phyloP scores from a whole-genome alignment of 768 basidiomycete genomes.

The Lactarius sanguifluus region DNA sequence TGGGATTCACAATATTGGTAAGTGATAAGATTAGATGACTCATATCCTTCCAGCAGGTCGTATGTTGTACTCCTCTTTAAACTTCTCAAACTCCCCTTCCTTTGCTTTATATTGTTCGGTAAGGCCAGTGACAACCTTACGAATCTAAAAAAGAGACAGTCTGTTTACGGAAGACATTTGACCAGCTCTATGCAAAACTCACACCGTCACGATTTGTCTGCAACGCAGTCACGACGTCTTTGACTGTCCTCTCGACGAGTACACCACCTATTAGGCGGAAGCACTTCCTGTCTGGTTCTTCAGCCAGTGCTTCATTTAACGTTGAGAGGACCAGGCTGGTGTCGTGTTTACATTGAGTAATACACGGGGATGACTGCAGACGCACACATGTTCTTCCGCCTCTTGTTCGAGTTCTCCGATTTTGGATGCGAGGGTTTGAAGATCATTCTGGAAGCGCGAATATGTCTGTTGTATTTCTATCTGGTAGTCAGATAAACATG shows the following conservation, averaged over 20 bases:
- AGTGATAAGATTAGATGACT: constrained; percentile 25
- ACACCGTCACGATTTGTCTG: constrained; percentile 90
- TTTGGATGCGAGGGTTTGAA: constrained; percentile 90
- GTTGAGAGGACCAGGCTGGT: constrained; percentile 84
- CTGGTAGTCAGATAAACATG: constrained; percentile 35
- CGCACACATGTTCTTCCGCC: constrained; percentile 91
- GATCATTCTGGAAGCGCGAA: constrained; percentile 78
- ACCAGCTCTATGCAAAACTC: constrained; percentile 34
- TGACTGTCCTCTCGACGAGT: constrained; percentile 92
- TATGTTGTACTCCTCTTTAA: constrained; percentile 77
- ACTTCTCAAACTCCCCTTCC: constrained; percentile 78
- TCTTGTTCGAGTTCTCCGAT: constrained; percentile 96
- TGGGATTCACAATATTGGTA: background rate
- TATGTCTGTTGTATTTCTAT: constrained; percentile 86
- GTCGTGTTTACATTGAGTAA: constrained; percentile 10
- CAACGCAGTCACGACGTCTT: constrained; percentile 88
- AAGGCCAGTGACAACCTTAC: constrained; percentile 72
- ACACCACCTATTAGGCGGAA: constrained; percentile 96
- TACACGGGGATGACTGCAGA: constrained; percentile 27
- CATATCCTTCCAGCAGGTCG: constrained; percentile 44
- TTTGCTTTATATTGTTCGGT: constrained; percentile 87
- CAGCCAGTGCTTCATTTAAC: constrained; percentile 74
- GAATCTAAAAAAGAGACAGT: constrained; percentile 55
- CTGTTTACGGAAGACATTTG: constrained; percentile 26
- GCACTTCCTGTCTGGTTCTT: constrained; percentile 90